These are phyloP conservation scores for Entonaema liquescens DNA, from an alignment of 495 filamentous ascomycete species.

Conservation along the genomic window DNA sequence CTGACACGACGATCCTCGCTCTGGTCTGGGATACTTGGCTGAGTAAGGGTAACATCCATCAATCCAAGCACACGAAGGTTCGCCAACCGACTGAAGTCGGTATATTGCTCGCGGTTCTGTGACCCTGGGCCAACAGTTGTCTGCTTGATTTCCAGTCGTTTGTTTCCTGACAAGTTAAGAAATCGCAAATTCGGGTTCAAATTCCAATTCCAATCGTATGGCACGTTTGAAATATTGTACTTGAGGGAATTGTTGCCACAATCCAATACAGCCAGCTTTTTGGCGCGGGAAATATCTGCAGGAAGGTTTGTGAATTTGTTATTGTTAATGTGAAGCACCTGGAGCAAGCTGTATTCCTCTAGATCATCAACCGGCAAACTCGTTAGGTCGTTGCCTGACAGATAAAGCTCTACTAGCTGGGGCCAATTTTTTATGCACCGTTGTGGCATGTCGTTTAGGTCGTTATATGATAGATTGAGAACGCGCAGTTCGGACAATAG, in stretches of 20 bases:
- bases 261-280: constrained; percentile 88
- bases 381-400: constrained; percentile 94
- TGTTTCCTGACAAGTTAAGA: constrained; percentile 96
- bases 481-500: constrained; percentile 84
- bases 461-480: constrained; percentile 95
- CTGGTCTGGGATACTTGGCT: constrained; percentile 91
- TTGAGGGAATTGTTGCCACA: constrained; percentile 96
- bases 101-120: constrained; percentile 75
- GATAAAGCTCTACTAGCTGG: constrained; percentile 86
- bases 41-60: constrained; percentile 94
- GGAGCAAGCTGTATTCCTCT: constrained; percentile 83
- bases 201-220: constrained; percentile 99
- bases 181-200: constrained; percentile 94
- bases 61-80: constrained; percentile 89
- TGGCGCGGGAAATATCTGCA: constrained; percentile 92
- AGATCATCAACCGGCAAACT: constrained; percentile 93
- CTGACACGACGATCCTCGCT: constrained; percentile 94
- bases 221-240: constrained; percentile 99
- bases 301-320: constrained; percentile 98
- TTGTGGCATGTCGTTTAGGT: constrained; percentile 88
- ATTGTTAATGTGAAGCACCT: constrained; percentile 91
- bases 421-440: constrained; percentile 88
- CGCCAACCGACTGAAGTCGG: constrained; percentile 87
- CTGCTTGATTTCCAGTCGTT: constrained; percentile 95
- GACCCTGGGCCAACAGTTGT: constrained; percentile 58